Percentiles rank a stretch among this genome's conserved stretches.
phyloP scores from a whole-genome alignment of 345 rosid genomes.

The Euphorbia tirucalli region DNA sequence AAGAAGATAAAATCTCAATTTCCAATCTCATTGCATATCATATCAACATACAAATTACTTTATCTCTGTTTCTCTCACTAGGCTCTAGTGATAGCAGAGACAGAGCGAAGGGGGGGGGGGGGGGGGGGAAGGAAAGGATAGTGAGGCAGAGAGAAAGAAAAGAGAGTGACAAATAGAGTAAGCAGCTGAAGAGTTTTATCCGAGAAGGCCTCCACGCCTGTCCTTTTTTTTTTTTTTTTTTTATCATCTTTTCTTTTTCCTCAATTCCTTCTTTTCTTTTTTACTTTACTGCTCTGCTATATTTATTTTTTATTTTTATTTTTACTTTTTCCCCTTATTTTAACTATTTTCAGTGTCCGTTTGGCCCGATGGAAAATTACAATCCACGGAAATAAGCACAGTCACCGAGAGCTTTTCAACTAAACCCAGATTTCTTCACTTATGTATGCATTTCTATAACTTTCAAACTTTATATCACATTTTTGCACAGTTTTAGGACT shows the following conservation, averaged over 20 bases:
- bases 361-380: constrained; percentile 22
- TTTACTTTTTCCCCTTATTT: not conserved
- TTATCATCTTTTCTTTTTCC: not conserved
- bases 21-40: constrained; percentile 15
- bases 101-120: constrained; percentile 6
- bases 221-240: constrained; percentile 17
- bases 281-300: not conserved
- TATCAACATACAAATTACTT: not conserved
- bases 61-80: constrained; percentile 12
- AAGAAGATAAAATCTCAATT: constrained; percentile 10
- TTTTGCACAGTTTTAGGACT: too few relatives aligned
- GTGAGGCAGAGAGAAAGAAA: not conserved
- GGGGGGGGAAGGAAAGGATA: constrained; percentile 9
- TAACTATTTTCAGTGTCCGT: constrained; percentile 16
- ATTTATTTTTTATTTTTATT: too few relatives aligned
- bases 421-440: not conserved
- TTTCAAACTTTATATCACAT: too few relatives aligned
- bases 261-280: not conserved
- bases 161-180: constrained; percentile 16
- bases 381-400: constrained; percentile 14
- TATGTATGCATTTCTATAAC: too few relatives aligned
- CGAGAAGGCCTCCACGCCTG: constrained; percentile 47
- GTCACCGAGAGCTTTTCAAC: not conserved
- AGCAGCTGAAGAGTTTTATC: constrained; percentile 52
- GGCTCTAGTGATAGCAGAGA: constrained; percentile 14